Evolutionary conservation across 2,329 filamentous ascomycete species (phyloP).

Genomic region (Arachnomyces sp.): DNA sequence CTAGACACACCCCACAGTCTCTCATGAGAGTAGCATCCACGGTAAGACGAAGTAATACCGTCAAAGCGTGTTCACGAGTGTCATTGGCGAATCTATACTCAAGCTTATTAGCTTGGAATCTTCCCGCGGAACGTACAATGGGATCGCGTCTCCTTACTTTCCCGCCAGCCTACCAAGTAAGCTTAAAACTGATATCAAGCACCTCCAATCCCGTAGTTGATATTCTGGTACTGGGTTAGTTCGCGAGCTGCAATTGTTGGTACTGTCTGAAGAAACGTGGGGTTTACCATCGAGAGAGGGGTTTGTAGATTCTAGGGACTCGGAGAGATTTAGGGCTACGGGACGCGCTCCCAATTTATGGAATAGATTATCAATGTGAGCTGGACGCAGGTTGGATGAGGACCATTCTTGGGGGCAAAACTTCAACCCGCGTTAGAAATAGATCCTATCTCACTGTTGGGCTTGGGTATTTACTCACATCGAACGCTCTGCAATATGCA

Average conservation of each 20-base stretch:
- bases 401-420: conserved; percentile 22
- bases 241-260: conserved; percentile 9
- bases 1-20: conserved; percentile 22
- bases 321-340: conserved; percentile 34
- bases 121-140: background rate
- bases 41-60: conserved; percentile 29
- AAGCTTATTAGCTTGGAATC: conserved; percentile 1
- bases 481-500: conserved; percentile 53
- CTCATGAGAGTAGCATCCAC: conserved; percentile 28
- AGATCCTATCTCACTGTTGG: background rate
- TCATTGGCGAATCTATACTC: conserved; percentile 26
- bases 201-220: conserved; percentile 11
- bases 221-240: conserved; percentile 7
- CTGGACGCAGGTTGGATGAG: conserved; percentile 28
- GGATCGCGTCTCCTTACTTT: conserved; percentile 18
- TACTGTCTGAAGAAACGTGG: background rate
- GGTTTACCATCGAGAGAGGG: conserved; percentile 6
- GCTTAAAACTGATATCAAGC: conserved; percentile 28
- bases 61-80: conserved; percentile 24
- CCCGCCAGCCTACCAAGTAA: conserved; percentile 24
- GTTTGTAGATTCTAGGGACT: conserved; percentile 20
- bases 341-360: conserved; percentile 48
- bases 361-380: conserved; percentile 48
- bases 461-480: conserved; percentile 31
- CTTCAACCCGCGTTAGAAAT: conserved; percentile 18